A percentile compares a stretch with the other conserved stretches of the same genome.
Conservation (phyloP, 495 filamentous ascomycete genomes). For the Penicillium ucsense region DNA sequence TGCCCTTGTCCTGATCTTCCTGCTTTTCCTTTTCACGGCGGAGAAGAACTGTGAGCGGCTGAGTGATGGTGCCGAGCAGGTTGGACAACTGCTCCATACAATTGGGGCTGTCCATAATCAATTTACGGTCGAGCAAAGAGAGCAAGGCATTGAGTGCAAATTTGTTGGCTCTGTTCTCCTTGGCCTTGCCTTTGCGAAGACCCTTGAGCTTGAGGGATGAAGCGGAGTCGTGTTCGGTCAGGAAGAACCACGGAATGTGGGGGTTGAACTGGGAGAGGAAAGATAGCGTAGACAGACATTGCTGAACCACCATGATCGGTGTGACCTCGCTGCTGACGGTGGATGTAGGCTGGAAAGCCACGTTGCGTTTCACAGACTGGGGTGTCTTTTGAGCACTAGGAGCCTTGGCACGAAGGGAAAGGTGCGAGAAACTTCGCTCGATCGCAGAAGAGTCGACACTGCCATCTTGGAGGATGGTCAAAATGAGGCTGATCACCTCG, state of each 20-base stretch:
- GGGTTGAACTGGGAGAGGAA: constrained; percentile 74
- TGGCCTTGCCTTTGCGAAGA: constrained; percentile 79
- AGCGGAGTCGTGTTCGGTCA: constrained; percentile 83
- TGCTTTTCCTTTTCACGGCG: constrained; percentile 72
- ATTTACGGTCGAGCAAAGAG: constrained; percentile 74
- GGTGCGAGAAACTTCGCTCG: constrained; percentile 86
- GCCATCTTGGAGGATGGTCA: constrained; percentile 95
- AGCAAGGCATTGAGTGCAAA: constrained; percentile 88
- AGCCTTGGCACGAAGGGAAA: constrained; percentile 85
- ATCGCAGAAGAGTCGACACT: constrained; percentile 87
- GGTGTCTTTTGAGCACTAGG: constrained; percentile 68
- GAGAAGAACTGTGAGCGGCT: constrained; percentile 71
- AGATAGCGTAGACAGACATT: constrained; percentile 75
- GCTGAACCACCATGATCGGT: constrained; percentile 88
- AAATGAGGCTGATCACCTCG: constrained; percentile 86
- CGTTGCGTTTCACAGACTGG: constrained; percentile 60
- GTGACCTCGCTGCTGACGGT: constrained; percentile 67
- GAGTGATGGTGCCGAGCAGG: constrained; percentile 78
- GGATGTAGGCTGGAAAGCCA: constrained; percentile 45
- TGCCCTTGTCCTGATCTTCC: constrained; percentile 49
- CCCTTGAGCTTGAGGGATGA: constrained; percentile 63
- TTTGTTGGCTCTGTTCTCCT: constrained; percentile 70
- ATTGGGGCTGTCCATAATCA: constrained; percentile 88
- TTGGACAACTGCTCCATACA: constrained; percentile 92
- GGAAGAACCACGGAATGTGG: constrained; percentile 83